These are phyloP conservation scores for Peronospora tabacina DNA, from an alignment of 352 stramenopile genomes.

Conservation along the genomic window DNA sequence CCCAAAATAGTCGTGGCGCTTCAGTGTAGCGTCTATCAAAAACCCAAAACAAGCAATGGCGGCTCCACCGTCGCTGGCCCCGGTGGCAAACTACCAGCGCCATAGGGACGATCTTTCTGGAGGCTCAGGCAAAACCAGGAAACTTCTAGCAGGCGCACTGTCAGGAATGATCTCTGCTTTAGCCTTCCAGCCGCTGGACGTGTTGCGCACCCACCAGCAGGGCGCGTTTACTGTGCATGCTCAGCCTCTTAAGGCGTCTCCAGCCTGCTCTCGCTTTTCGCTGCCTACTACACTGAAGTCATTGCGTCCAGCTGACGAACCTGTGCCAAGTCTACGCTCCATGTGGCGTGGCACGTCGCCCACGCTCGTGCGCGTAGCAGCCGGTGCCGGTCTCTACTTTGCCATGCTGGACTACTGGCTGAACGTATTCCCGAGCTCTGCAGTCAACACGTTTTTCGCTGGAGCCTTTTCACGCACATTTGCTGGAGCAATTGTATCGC, in stretches of 20 bases:
- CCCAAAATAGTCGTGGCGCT: no score
- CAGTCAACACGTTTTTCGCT: constrained; percentile 72
- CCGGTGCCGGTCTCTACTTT: constrained; percentile 82
- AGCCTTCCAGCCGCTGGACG: constrained; percentile 80
- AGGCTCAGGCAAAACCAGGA: constrained; percentile 53
- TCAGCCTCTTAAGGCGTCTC: constrained; percentile 3
- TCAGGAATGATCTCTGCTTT: constrained; percentile 76
- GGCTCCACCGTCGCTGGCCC: not conserved
- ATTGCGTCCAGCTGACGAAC: constrained; percentile 15
- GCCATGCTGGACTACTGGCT: constrained; percentile 66
- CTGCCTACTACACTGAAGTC: constrained; percentile 19
- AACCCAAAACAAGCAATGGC: not conserved
- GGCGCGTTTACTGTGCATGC: constrained; percentile 49
- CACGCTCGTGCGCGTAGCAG: constrained; percentile 73
- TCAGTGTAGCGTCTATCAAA: no score
- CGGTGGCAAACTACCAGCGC: constrained; percentile 18
- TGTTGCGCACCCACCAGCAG: constrained; percentile 80
- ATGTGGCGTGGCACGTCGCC: constrained; percentile 82
- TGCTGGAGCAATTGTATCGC: constrained; percentile 67
- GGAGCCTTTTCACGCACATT: constrained; percentile 83
- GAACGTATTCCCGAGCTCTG: constrained; percentile 39
- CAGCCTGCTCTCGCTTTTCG: constrained; percentile 9
- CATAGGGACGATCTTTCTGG: constrained; percentile 26
- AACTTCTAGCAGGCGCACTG: constrained; percentile 56
- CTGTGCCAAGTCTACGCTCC: constrained; percentile 34